These are phyloP conservation scores for Trichoderma lentiforme DNA, from an alignment of 2,329 filamentous ascomycete genomes.

Conservation along the genomic window DNA sequence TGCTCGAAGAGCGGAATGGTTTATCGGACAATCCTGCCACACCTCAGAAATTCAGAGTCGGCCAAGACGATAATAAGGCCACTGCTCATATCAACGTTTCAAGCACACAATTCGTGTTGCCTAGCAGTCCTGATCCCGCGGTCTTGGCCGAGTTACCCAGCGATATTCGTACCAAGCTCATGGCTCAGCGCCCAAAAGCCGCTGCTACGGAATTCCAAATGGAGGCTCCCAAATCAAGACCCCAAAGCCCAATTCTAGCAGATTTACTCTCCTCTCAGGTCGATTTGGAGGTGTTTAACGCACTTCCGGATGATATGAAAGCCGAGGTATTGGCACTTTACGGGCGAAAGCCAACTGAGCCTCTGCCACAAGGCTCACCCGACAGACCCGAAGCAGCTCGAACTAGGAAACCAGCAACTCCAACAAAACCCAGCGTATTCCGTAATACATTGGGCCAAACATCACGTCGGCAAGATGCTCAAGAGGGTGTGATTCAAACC, in stretches of 20 bases:
- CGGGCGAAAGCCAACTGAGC: conserved; percentile 36
- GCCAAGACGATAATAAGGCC: conserved; percentile 50
- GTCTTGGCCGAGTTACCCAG: conserved; percentile 79
- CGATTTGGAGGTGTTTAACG: conserved; percentile 78
- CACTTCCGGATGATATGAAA: conserved; percentile 81
- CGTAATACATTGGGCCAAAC: conserved; percentile 42
- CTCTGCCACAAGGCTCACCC: conserved; percentile 48
- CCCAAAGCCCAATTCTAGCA: conserved; percentile 40
- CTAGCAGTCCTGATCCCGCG: conserved; percentile 74
- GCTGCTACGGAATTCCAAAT: conserved; percentile 26
- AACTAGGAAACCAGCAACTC: conserved; percentile 53
- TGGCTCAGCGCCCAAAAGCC: conserved; percentile 50
- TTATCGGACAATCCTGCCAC: conserved; percentile 50
- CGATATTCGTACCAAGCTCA: conserved; percentile 75
- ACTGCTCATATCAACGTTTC: conserved; percentile 71
- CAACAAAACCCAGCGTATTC: conserved; percentile 60
- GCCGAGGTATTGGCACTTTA: conserved; percentile 79
- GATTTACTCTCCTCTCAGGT: conserved; percentile 68
- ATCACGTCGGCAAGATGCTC: conserved; percentile 51
- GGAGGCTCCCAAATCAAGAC: conserved; percentile 32
- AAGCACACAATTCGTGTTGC: conserved; percentile 90
- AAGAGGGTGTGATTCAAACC: conserved; percentile 66
- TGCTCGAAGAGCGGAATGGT: conserved; percentile 37
- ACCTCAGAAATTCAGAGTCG: conserved; percentile 50
- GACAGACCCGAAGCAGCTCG: conserved; percentile 54